These are phyloP conservation scores for Sporisorium sorghi DNA, from an alignment of 1,284 basidiomycete species.

Conservation along the genomic window DNA sequence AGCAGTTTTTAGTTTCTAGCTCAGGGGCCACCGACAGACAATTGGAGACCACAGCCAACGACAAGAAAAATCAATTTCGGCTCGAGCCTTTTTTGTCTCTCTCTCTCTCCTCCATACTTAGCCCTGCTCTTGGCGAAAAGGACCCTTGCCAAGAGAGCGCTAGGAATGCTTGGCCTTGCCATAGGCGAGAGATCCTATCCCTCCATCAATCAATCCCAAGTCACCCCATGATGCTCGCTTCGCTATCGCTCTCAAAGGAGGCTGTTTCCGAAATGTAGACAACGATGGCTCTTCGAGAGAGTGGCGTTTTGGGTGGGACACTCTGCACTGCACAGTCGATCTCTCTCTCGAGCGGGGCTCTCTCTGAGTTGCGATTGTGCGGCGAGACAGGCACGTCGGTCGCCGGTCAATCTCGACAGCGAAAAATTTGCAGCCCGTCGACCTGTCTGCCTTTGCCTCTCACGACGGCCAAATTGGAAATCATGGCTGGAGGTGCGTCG, in stretches of 20 bases:
- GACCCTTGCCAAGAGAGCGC: conserved; percentile 28
- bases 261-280: too few relatives aligned
- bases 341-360: neutral
- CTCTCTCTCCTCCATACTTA: neutral
- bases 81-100: neutral
- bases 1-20: neutral
- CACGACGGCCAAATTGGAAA: neutral
- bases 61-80: neutral
- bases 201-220: too few relatives aligned
- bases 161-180: conserved; percentile 19
- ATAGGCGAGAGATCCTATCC: neutral
- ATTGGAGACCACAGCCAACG: too few relatives aligned
- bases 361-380: neutral
- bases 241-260: too few relatives aligned
- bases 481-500: conserved; percentile 4
- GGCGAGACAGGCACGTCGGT: conserved; percentile 3
- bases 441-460: neutral
- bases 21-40: conserved; percentile 7
- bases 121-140: conserved; percentile 6
- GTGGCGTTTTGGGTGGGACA: too few relatives aligned
- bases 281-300: too few relatives aligned
- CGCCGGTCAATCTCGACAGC: conserved; percentile 21
- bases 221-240: too few relatives aligned
- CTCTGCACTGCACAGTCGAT: neutral
- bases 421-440: neutral